Base-by-base conservation (phyloP, 345 rosid species). In the Camelina sativa region DNA sequence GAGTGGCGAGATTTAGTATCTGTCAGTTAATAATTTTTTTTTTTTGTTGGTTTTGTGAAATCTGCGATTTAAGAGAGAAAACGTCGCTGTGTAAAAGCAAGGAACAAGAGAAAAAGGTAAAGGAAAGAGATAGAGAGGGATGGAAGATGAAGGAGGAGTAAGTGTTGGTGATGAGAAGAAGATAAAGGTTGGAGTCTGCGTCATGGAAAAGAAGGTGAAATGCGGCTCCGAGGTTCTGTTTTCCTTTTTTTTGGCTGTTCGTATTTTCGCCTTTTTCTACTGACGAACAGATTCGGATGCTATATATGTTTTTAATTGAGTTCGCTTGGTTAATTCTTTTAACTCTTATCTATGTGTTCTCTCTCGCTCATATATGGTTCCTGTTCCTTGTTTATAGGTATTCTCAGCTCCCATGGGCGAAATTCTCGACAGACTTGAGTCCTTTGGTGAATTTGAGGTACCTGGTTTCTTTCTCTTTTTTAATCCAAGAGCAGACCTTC, bases 361-460 rank as follows among this genome's bases (percentile, higher is more conserved):
- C 55, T 28, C 22, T 73, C 17, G 28, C 65, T 65, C 65, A 44
- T 53, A 8, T 16, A 51, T 55, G 28, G 12, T 40, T 23, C 9
- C 32, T 61, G 35, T 47, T 16, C 25, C 1, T 25, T 78, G 11
- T 50, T 68, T 65, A 2, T 53, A 96, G 98, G 91, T 85, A 4
- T 85, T 77, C 56, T 92, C 99, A 41, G 90, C 97, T 75, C 98
- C 99, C 61, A 96, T 96, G 99, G 76, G 81, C 12, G 87, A 86
- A 75, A 96, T 96, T 65, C 83, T 96, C 2, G 95, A 92, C 56
- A 82, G 98, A 55, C 80, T 96, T 4, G 86, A 88, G 76, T 86
- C 97, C 3, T 91, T 92, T 82, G 98, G 98, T 67, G 99, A 92
- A 87, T 96, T 96, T 67, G 92, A 96, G 97, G 98, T 90, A 59